Percentiles rank a stretch among this genome's conserved stretches.
phyloP scores from a whole-genome alignment of 352 stramenopile species.

The Thalassiosira hispida region DNA sequence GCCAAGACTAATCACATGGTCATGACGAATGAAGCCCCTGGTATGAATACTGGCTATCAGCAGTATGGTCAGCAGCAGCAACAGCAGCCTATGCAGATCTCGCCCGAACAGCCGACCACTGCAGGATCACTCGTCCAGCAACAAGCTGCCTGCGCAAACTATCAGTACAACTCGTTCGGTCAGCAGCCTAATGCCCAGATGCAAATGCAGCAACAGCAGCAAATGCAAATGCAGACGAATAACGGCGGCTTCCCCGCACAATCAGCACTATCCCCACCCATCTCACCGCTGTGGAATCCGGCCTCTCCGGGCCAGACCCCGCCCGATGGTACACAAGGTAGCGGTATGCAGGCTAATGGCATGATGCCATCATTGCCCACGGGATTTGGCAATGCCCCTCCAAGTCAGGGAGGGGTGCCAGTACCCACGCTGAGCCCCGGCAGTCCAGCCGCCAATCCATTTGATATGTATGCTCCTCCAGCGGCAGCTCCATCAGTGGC shows the following conservation, averaged over 20 bases:
- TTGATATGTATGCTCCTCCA: slow-evolving; percentile 21
- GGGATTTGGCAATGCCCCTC: not conserved
- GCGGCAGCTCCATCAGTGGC: not conserved
- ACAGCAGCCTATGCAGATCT: slow-evolving; percentile 9
- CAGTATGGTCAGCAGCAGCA: not conserved
- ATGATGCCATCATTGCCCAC: not conserved
- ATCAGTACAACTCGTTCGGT: slow-evolving; percentile 8
- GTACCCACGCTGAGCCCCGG: not conserved
- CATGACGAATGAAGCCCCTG: not conserved
- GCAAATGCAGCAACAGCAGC: slow-evolving; percentile 5
- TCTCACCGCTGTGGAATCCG: slow-evolving; percentile 10
- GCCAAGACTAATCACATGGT: not conserved
- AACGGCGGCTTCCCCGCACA: not conserved
- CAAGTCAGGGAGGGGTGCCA: not conserved
- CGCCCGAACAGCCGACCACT: slow-evolving; percentile 1
- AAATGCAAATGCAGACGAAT: not conserved
- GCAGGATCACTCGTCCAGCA: not conserved
- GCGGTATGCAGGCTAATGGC: not conserved
- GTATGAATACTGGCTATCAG: slow-evolving; percentile 3
- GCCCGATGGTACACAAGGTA: not conserved
- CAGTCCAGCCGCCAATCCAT: slow-evolving; percentile 17
- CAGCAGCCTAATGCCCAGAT: not conserved
- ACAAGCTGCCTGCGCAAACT: not conserved
- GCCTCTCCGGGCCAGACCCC: slow-evolving; percentile 5
- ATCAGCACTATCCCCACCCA: not conserved